Evolutionary conservation across 768 basidiomycete genomes (phyloP).

Genomic region (Podaxis sp.): DNA sequence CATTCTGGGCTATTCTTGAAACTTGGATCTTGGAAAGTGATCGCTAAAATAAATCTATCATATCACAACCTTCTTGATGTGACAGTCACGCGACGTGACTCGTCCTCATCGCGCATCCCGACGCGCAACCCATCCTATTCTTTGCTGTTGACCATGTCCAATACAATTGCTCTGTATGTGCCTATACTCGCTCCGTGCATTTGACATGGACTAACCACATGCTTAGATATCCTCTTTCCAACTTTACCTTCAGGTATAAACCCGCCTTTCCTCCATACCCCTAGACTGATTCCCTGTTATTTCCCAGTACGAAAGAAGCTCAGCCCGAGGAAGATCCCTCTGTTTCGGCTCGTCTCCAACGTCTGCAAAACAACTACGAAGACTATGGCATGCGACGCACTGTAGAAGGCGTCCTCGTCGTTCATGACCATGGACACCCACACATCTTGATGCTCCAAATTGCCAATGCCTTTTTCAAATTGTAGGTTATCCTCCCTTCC

Average conservation of each 20-base stretch:
- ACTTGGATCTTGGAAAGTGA: not conserved
- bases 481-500: constrained; percentile 47
- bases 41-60: constrained; percentile 2
- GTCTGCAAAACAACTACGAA: constrained; percentile 94
- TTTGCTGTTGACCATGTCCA: constrained; percentile 33
- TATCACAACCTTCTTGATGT: not conserved
- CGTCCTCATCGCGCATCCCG: constrained; percentile 11
- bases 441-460: constrained; percentile 98
- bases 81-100: constrained; percentile 2
- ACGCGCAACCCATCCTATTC: constrained; percentile 37
- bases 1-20: not conserved
- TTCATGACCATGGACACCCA: constrained; percentile 95
- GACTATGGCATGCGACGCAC: constrained; percentile 96
- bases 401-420: constrained; percentile 85
- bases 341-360: constrained; percentile 89
- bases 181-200: not conserved
- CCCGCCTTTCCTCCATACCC: not conserved
- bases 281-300: constrained; percentile 5
- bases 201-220: not conserved
- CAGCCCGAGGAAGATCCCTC: constrained; percentile 98
- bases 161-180: constrained; percentile 48
- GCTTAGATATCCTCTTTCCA: constrained; percentile 75
- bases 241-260: constrained; percentile 84
- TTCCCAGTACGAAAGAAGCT: constrained; percentile 82
- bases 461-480: constrained; percentile 98